Conservation (phyloP, 371 early-diverging fungal genomes). For the Mucor ambiguus region DNA sequence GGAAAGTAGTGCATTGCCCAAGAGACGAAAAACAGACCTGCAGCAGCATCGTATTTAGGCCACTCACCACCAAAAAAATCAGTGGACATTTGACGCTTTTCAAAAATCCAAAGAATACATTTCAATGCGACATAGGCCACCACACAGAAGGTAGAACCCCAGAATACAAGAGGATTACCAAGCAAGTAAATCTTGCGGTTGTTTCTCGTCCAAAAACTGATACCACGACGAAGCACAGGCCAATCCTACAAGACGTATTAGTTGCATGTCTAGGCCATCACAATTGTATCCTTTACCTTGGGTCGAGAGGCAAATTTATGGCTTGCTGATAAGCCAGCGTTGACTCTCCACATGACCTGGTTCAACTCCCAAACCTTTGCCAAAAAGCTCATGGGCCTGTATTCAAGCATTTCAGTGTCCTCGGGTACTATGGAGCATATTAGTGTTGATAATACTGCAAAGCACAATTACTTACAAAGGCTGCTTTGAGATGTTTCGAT, state of each 20-base stretch:
- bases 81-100: conserved; percentile 64
- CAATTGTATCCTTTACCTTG: conserved; percentile 12
- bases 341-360: conserved; percentile 82
- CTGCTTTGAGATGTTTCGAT: conserved; percentile 53
- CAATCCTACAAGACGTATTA: conserved; percentile 51
- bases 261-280: not conserved
- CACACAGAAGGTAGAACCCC: conserved; percentile 70
- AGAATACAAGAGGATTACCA: conserved; percentile 96
- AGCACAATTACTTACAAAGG: conserved; percentile 37
- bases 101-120: conserved; percentile 60
- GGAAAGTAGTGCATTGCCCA: conserved; percentile 96
- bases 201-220: conserved; percentile 87
- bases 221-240: conserved; percentile 86
- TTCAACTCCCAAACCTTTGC: conserved; percentile 86
- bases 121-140: conserved; percentile 63
- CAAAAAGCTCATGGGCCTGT: conserved; percentile 62
- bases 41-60: conserved; percentile 29
- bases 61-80: not conserved
- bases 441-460: too few relatives aligned
- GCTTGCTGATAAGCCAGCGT: conserved; percentile 81
- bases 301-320: conserved; percentile 91
- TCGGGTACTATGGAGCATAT: conserved; percentile 50
- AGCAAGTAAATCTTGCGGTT: conserved; percentile 86
- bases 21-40: conserved; percentile 80
- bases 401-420: conserved; percentile 42